Evolutionary conservation across 495 filamentous ascomycete genomes (phyloP).

Genomic region (Penicillium nucicola): DNA sequence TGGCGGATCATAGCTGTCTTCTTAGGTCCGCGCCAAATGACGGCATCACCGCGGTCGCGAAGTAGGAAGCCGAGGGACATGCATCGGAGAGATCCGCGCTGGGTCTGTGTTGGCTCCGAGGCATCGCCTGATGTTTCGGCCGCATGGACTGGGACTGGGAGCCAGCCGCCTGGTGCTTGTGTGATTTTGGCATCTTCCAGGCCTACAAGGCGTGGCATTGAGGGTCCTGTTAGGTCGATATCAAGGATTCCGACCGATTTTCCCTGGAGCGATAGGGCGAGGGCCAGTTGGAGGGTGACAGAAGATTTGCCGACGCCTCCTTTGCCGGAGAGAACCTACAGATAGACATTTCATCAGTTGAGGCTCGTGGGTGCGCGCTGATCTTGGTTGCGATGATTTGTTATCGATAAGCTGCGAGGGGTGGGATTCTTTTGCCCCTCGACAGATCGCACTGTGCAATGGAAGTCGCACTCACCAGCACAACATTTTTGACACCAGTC

Average conservation of each 20-base stretch:
- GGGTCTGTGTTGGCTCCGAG: conserved; percentile 8
- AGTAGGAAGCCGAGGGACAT: conserved; percentile 95
- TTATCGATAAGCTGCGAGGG: conserved; percentile 44
- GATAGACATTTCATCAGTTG: not conserved
- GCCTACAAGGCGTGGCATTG: conserved; percentile 89
- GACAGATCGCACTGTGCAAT: not conserved
- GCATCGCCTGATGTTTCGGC: conserved; percentile 17
- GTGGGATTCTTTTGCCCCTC: not conserved
- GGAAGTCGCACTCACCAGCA: conserved; percentile 35
- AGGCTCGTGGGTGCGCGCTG: not conserved
- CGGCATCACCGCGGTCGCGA: conserved; percentile 75
- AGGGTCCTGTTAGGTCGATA: conserved; percentile 92
- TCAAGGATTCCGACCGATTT: conserved; percentile 93
- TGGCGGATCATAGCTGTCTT: conserved; percentile 99
- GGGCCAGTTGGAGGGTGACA: conserved; percentile 89
- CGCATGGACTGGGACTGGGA: conserved; percentile 78
- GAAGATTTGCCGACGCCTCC: conserved; percentile 98
- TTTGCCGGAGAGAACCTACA: conserved; percentile 84
- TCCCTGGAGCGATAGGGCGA: conserved; percentile 79
- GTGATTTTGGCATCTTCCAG: conserved; percentile 86
- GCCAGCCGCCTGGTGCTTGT: conserved; percentile 84
- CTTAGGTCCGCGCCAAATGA: conserved; percentile 97
- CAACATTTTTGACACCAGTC: conserved; percentile 50
- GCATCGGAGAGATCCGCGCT: conserved; percentile 66
- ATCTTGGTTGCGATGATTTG: conserved; percentile 1